Conservation (phyloP, 768 basidiomycete genomes). For the Amyloporia xantha region DNA sequence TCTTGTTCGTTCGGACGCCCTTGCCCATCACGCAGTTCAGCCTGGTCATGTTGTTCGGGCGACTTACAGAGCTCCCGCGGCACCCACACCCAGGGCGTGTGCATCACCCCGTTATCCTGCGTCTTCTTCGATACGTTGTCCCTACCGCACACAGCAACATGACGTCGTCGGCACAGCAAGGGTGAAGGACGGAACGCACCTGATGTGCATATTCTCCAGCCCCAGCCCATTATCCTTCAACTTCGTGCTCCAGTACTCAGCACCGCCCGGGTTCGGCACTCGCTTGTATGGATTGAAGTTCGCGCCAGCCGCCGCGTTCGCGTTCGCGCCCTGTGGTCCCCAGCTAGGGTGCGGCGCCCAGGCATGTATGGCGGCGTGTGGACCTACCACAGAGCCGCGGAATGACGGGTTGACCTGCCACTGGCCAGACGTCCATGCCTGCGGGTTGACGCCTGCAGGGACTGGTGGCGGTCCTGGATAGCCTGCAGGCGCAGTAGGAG, state of each 20-base stretch:
- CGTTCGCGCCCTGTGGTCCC: slow-evolving; percentile 21
- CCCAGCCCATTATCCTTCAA: slow-evolving; percentile 60
- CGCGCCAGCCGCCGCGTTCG: slow-evolving; percentile 8
- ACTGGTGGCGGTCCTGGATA: slow-evolving; percentile 48
- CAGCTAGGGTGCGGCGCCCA: slow-evolving; percentile 25
- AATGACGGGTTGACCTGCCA: slow-evolving; percentile 32
- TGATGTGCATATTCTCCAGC: slow-evolving; percentile 56
- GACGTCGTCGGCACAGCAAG: not conserved
- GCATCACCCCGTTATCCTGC: slow-evolving; percentile 28
- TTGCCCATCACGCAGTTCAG: slow-evolving; percentile 3
- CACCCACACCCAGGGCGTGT: slow-evolving; percentile 75
- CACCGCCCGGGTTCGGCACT: slow-evolving; percentile 50
- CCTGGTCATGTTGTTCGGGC: slow-evolving; percentile 8
- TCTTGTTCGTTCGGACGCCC: not conserved
- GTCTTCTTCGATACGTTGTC: slow-evolving; percentile 11
- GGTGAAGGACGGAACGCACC: slow-evolving; percentile 35
- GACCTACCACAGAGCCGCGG: slow-evolving; percentile 7
- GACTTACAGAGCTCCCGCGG: slow-evolving; percentile 20
- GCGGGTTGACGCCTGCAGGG: slow-evolving; percentile 41
- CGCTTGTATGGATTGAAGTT: slow-evolving; percentile 61
- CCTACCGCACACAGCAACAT: not conserved
- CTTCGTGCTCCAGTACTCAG: slow-evolving; percentile 55
- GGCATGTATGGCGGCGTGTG: slow-evolving; percentile 10
- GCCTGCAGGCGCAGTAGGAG: slow-evolving; percentile 29
- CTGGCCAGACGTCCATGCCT: slow-evolving; percentile 36